Conservation (phyloP, 2,329 filamentous ascomycete genomes). For the Emmonsiellopsis sp. region DNA sequence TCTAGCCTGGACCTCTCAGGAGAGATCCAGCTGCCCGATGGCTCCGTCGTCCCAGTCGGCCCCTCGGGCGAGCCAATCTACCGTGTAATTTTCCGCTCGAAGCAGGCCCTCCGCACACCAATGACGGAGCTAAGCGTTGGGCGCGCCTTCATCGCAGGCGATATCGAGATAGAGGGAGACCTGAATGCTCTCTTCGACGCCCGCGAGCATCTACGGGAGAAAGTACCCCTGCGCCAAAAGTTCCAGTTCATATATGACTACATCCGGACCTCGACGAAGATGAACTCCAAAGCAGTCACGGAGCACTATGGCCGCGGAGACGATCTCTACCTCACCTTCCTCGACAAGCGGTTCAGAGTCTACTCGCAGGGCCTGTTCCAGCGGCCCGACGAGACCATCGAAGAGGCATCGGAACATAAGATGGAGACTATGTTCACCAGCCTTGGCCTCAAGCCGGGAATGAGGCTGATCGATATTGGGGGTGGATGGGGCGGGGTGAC, state of each 20-base stretch:
- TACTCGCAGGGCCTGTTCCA: constrained; percentile 1
- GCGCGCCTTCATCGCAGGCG: not conserved
- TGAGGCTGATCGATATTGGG: constrained; percentile 11
- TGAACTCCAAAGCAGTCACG: constrained; percentile 5
- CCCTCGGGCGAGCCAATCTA: not conserved
- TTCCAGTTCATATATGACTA: constrained; percentile 10
- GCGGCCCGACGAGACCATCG: not conserved
- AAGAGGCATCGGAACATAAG: constrained; percentile 1
- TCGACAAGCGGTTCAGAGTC: constrained; percentile 1
- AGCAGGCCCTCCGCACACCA: not conserved
- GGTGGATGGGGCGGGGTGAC: constrained; percentile 13
- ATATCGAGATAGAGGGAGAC: not conserved
- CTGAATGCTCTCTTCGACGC: not conserved
- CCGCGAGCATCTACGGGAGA: constrained; percentile 4
- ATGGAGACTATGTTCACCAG: not conserved
- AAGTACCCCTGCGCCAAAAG: constrained; percentile 11
- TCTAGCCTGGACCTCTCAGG: not conserved
- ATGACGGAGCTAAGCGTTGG: not conserved
- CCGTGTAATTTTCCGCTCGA: not conserved
- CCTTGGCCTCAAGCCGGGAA: constrained; percentile 9
- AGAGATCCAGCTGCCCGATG: not conserved
- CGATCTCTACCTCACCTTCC: not conserved
- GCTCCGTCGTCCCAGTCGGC: not conserved
- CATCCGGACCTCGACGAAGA: constrained; percentile 6
- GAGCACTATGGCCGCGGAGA: constrained; percentile 1